Evolutionary conservation across 2,329 filamentous ascomycete species (phyloP), one percentile per base, ranked within the genome.

Genomic region (Colletotrichum eleusines): DNA sequence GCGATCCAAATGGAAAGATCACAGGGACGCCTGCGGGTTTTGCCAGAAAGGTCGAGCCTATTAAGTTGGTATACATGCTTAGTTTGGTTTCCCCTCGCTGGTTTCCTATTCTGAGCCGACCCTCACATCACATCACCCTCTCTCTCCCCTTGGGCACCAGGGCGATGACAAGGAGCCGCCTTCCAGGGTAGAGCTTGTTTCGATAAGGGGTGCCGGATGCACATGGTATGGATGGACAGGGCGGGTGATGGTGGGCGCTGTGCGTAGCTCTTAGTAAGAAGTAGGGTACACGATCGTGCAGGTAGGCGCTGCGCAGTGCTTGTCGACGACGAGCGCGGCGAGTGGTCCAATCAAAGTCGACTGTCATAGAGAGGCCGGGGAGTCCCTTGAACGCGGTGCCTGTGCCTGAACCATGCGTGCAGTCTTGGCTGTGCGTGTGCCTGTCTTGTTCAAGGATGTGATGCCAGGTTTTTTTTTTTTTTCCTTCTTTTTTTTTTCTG

Each of bases 11-110:
- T 58, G 68, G 63, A 51, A 68, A 63, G 58, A 68, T 65, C 68
- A 68, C 68, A 68, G 68, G 58, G 68, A 71, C 51, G 42, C 58
- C 51, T 63, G 31, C 28, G 63, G 31, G 50, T 59, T 58, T 63
- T 54, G 50, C 64, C 53, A 53, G 35, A 58, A 53, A 63, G 23
- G 26, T 59, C 64, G 64, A 71, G 68, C 31, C 64, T 58, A 68
- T 59, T 63, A 71, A 71, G 64, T 68, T 71, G 63, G 63, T 59
- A 71, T 71, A 71, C 68, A 71, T 71, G 64, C 23, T 51, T 48
- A n/a, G 44, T 40, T 40, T 26, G 50, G 16, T 42, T 42, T 23
- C 60, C 33, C 40, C 35, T 16, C 16, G 23, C 26, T 53, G 50
- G 23, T 58, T 31, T 42, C 55, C 55, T 42, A n/a, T 60, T 48